A percentile compares a stretch with the other conserved stretches of the same genome.
These are phyloP conservation scores for Trapa bicornis DNA, from an alignment of 345 rosid species.

Conservation along the genomic window DNA sequence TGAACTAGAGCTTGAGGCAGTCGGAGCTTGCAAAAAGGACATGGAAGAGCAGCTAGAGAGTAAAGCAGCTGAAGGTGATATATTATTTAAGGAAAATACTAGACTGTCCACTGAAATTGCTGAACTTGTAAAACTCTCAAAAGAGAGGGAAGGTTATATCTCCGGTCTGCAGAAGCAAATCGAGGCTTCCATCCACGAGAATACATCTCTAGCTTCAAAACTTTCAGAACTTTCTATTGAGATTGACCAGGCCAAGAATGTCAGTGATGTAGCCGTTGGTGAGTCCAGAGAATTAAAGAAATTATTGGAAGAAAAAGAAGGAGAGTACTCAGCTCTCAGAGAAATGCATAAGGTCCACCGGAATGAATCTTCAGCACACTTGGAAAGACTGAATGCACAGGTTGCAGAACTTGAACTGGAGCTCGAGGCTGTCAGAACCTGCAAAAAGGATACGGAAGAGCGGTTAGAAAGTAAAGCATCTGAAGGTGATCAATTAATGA, in stretches of 20 bases:
- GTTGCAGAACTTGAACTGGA: slow-evolving; percentile 34
- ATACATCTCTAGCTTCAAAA: slow-evolving; percentile 34
- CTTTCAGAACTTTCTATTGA: slow-evolving; percentile 39
- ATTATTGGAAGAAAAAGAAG: slow-evolving; percentile 36
- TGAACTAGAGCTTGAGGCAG: slow-evolving; percentile 41
- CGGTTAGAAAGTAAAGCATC: slow-evolving; percentile 32
- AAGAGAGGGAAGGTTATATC: slow-evolving; percentile 36
- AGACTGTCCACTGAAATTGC: slow-evolving; percentile 31
- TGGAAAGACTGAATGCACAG: slow-evolving; percentile 29
- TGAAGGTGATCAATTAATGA: slow-evolving; percentile 34
- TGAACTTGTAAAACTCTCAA: slow-evolving; percentile 33
- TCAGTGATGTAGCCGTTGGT: slow-evolving; percentile 23
- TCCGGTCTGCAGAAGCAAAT: slow-evolving; percentile 28
- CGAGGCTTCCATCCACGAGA: slow-evolving; percentile 32
- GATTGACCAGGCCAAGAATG: slow-evolving; percentile 34
- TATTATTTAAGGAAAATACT: slow-evolving; percentile 30
- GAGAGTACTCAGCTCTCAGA: slow-evolving; percentile 31
- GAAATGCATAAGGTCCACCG: slow-evolving; percentile 43
- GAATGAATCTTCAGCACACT: slow-evolving; percentile 32
- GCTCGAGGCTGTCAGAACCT: slow-evolving; percentile 29
- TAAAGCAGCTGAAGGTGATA: slow-evolving; percentile 31
- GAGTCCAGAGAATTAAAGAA: slow-evolving; percentile 38
- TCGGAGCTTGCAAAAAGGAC: slow-evolving; percentile 16
- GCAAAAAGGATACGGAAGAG: slow-evolving; percentile 30
- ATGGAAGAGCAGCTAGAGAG: slow-evolving; percentile 35